These are phyloP conservation scores for Sphaerulina musiva DNA, from an alignment of 2,329 filamentous ascomycete genomes.

Conservation along the genomic window DNA sequence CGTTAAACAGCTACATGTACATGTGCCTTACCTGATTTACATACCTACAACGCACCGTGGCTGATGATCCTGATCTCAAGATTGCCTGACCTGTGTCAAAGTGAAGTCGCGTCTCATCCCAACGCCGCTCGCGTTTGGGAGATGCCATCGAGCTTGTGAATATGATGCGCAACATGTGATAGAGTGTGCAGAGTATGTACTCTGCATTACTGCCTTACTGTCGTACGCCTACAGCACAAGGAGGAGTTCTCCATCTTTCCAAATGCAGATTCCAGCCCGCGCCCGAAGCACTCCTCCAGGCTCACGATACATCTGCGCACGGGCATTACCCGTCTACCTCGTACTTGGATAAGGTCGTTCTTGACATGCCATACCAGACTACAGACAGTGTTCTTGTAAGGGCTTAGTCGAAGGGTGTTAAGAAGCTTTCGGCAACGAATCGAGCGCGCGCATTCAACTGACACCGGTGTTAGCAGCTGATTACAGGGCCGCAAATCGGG, in stretches of 20 bases:
- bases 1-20: too few species aligned
- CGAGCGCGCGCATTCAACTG: constrained; percentile 92
- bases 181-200: not conserved
- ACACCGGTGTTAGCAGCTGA: constrained; percentile 26
- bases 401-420: constrained; percentile 61
- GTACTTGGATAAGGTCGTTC: too few species aligned
- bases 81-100: too few species aligned
- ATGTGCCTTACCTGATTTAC: too few species aligned
- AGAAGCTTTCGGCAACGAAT: constrained; percentile 96
- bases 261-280: not conserved
- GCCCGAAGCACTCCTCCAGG: not conserved
- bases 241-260: not conserved
- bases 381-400: not conserved
- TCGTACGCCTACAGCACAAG: constrained; percentile 1
- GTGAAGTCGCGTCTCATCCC: too few species aligned
- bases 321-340: too few species aligned
- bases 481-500: not conserved
- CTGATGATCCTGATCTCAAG: too few species aligned
- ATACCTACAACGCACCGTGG: too few species aligned
- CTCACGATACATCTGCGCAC: not conserved
- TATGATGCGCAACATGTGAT: not conserved
- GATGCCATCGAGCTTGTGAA: not conserved
- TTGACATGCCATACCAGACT: not conserved
- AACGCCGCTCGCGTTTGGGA: too few species aligned
- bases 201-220: not conserved